Percentiles rank a stretch among this genome's conserved stretches.
These are phyloP conservation scores for Suhomyces yuchorum DNA, from an alignment of 1,139 yeast species.

Conservation along the genomic window DNA sequence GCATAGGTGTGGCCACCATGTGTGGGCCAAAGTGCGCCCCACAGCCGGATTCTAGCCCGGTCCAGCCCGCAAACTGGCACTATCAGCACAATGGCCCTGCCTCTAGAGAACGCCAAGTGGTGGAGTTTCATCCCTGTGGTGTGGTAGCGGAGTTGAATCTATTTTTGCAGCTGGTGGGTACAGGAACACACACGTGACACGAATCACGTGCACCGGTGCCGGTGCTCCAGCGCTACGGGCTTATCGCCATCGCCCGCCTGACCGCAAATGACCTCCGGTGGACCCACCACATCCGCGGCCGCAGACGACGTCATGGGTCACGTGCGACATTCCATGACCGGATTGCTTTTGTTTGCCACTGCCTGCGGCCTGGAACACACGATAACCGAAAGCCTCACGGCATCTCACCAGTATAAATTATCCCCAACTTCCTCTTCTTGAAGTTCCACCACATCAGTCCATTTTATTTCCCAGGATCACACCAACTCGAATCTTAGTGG, in stretches of 20 bases:
- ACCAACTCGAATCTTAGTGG: background rate
- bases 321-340: constrained; percentile 11
- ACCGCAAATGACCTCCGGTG: background rate
- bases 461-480: background rate
- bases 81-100: no score
- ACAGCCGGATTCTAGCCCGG: no score
- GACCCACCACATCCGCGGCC: constrained; percentile 1
- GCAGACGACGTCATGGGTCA: constrained; percentile 7
- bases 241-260: background rate
- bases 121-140: background rate
- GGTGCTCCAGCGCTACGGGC: no score
- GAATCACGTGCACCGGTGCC: background rate
- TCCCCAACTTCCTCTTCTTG: background rate
- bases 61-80: no score
- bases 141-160: no score
- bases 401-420: constrained; percentile 1
- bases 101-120: no score
- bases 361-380: constrained; percentile 1
- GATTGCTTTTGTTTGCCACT: constrained; percentile 14
- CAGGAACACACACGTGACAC: background rate
- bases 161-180: background rate
- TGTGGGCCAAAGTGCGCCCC: no score
- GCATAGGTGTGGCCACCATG: no score
- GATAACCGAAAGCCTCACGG: constrained; percentile 1
- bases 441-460: background rate